These are phyloP conservation scores for Boletus speciosus DNA, from an alignment of 768 basidiomycete species.

Conservation along the genomic window DNA sequence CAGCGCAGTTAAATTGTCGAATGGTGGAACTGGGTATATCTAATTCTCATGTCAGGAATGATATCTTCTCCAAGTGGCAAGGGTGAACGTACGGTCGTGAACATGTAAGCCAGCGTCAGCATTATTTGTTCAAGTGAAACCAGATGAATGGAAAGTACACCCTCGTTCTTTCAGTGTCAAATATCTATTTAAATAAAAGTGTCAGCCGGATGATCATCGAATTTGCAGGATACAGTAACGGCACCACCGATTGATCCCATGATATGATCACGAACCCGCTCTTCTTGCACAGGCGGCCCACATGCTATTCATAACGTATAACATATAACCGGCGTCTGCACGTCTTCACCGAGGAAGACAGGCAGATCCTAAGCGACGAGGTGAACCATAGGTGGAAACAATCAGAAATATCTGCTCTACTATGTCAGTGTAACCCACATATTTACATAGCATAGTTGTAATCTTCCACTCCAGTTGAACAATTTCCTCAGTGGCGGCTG, in stretches of 20 bases:
- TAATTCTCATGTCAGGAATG: constrained; percentile 13
- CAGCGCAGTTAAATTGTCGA: constrained; percentile 55
- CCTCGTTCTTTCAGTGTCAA: constrained; percentile 30
- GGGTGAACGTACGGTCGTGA: constrained; percentile 32
- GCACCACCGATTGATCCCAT: too few relatives aligned
- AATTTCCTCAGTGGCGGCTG: constrained; percentile 70
- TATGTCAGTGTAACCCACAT: constrained; percentile 23
- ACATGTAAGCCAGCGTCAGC: constrained; percentile 7
- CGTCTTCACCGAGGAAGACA: constrained; percentile 44
- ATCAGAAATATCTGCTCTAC: constrained; percentile 40
- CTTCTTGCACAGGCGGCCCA: constrained; percentile 36
- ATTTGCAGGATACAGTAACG: too few relatives aligned
- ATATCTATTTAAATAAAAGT: constrained; percentile 16
- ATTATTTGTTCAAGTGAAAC: neutral
- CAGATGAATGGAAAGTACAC: neutral
- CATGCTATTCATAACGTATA: constrained; percentile 30
- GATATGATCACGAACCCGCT: constrained; percentile 18
- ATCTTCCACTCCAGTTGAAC: constrained; percentile 45
- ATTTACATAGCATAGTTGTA: neutral
- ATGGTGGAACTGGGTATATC: constrained; percentile 72
- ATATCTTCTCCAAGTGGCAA: too few relatives aligned
- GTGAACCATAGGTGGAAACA: constrained; percentile 47
- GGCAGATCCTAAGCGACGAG: constrained; percentile 40
- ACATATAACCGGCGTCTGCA: constrained; percentile 23
- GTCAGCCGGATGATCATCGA: too few relatives aligned